Base-by-base conservation (phyloP, 352 stramenopile genomes). In the Phytophthora podocarpi region DNA sequence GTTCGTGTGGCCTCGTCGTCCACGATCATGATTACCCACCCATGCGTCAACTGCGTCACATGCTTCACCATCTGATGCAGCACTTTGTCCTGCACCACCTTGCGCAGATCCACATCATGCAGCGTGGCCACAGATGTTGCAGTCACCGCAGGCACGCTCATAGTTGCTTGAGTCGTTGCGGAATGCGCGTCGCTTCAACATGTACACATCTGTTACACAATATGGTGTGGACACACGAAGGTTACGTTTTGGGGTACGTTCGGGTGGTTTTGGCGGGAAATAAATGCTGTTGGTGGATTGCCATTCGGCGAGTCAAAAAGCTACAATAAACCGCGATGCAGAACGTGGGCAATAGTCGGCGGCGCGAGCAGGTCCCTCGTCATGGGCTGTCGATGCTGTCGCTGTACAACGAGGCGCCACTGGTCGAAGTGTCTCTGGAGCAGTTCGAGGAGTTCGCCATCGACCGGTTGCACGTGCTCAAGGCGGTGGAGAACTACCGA, bases 381-480 rank as follows among this genome's bases (percentile, higher is more conserved):
- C 62, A 76, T 37, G 69, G 70, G 18, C 48, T 78, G 27, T 84
- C 82, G 40, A 93, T 90, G 74, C 76, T 97, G 49, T 96, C 87
- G 46, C 87, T 99, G 69, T 99, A 99, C 73, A 86, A 91, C 15
- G 84, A 98, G 45, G 82, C 96, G 51, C 97, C 97, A 16, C 74
- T 88, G 36, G 85, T 98, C 11, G 97, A 99, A 74, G 83, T 99
- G 36, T 98, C 90, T 61, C 74, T 99, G 30, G 97, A 99, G 68
- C 93, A 99, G 65, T 99, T 99, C 85, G 97, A 99, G 74, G 85
- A 98, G 45, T 98, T 98, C 72, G 96, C 97, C 4, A 95, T 99
- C 43, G 95, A 99, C 59, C 79, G 97, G 4, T 79, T 99, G 66
- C 93, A 98, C 36, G 78, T 91, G 64, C 76, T 94, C 20, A 97